Evolutionary conservation across 768 basidiomycete species (phyloP).

Genomic region (Termitomyces eurrhizus): DNA sequence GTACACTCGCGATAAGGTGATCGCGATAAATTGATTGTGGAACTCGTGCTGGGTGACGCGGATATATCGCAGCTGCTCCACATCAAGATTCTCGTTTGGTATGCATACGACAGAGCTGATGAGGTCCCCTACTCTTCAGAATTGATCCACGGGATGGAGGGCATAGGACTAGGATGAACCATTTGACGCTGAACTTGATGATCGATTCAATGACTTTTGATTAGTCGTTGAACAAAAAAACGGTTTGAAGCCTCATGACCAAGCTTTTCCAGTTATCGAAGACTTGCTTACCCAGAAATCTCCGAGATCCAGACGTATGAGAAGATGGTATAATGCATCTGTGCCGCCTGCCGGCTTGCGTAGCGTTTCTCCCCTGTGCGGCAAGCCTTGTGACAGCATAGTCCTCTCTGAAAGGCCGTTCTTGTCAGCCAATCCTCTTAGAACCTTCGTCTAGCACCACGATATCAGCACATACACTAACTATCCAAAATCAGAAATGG

Average conservation of each 20-base stretch:
- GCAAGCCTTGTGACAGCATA: slow-evolving; percentile 19
- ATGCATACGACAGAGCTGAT: slow-evolving; percentile 34
- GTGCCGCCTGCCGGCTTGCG: slow-evolving; percentile 45
- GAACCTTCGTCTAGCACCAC: slow-evolving; percentile 43
- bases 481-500: neutral
- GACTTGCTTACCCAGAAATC: slow-evolving; percentile 50
- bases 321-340: slow-evolving; percentile 50
- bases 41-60: slow-evolving; percentile 34
- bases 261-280: slow-evolving; percentile 6
- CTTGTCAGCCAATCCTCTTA: slow-evolving; percentile 58
- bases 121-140: too few species aligned
- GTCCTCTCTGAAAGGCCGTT: slow-evolving; percentile 22
- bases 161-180: slow-evolving; percentile 23
- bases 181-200: slow-evolving; percentile 2
- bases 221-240: neutral
- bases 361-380: slow-evolving; percentile 21
- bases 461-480: slow-evolving; percentile 5
- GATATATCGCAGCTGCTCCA: slow-evolving; percentile 33
- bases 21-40: slow-evolving; percentile 33
- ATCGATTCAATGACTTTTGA: neutral
- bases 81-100: slow-evolving; percentile 38
- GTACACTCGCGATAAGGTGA: slow-evolving; percentile 33
- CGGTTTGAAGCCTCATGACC: neutral
- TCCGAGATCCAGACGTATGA: slow-evolving; percentile 48
- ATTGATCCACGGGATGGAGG: slow-evolving; percentile 26